A percentile compares a stretch with the other conserved stretches of the same genome.
phyloP scores from a whole-genome alignment of 202 grass and related monocot genomes.

The Cymbopogon flexuosus region DNA sequence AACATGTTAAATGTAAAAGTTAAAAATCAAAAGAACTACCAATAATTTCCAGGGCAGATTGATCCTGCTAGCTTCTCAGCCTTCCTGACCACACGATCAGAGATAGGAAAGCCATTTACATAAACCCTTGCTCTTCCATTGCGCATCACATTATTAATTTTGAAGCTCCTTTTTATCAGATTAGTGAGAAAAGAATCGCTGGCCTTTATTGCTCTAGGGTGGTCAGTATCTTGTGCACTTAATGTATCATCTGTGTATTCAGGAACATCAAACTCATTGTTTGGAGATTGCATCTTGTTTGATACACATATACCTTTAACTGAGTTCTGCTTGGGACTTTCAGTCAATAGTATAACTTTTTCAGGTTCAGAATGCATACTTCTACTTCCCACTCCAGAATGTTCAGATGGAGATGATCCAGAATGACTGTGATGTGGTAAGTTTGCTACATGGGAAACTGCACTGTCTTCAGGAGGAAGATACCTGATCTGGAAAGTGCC shows the following conservation, averaged over 20 bases:
- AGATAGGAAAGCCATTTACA: slow-evolving; percentile 72
- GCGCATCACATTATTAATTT: slow-evolving; percentile 41
- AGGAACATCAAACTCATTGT: slow-evolving; percentile 46
- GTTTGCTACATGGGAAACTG: slow-evolving; percentile 49
- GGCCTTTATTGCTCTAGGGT: slow-evolving; percentile 34
- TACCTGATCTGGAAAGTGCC: slow-evolving; percentile 32
- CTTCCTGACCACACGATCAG: slow-evolving; percentile 60
- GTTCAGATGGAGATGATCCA: slow-evolving; percentile 53
- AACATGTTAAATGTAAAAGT: slow-evolving; percentile 31
- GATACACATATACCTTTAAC: slow-evolving; percentile 62
- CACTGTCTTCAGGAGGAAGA: slow-evolving; percentile 43
- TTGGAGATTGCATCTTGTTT: slow-evolving; percentile 56
- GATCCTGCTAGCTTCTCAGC: slow-evolving; percentile 78
- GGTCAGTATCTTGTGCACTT: slow-evolving; percentile 38
- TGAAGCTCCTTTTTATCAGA: slow-evolving; percentile 87
- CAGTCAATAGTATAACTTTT: slow-evolving; percentile 58
- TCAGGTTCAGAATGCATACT: slow-evolving; percentile 74
- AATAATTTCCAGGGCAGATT: slow-evolving; percentile 81
- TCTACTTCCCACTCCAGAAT: slow-evolving; percentile 65
- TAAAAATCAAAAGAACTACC: slow-evolving; percentile 46
- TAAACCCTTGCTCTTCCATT: slow-evolving; percentile 57
- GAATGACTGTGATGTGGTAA: slow-evolving; percentile 51
- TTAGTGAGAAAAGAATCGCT: slow-evolving; percentile 69
- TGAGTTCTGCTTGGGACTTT: slow-evolving; percentile 71
- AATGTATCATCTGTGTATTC: slow-evolving; percentile 42